Percentiles rank a stretch among this genome's conserved stretches.
Evolutionary conservation across 768 basidiomycete genomes (phyloP).

Genomic region (Termitomyces sp.): DNA sequence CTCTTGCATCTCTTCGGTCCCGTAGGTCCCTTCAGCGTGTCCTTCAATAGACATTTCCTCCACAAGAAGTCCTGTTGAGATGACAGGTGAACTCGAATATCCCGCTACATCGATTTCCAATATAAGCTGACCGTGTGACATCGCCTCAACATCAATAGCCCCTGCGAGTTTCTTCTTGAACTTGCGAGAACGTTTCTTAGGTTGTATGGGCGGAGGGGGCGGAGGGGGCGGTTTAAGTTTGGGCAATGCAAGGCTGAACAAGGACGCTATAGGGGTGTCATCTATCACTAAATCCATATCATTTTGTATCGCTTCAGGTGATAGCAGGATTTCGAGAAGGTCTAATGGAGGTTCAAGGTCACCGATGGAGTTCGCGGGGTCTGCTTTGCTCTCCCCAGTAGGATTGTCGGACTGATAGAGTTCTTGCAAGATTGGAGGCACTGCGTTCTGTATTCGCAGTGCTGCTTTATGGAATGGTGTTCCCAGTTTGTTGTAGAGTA

Average conservation of each 20-base stretch:
- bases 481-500: conserved; percentile 78
- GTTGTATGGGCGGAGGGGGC: conserved; percentile 39
- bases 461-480: conserved; percentile 70
- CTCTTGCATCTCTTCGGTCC: background rate
- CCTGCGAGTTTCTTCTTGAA: conserved; percentile 23
- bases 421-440: conserved; percentile 35
- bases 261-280: conserved; percentile 53
- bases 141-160: background rate
- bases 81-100: background rate
- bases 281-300: conserved; percentile 51
- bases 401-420: conserved; percentile 23
- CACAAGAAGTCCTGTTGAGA: conserved; percentile 14
- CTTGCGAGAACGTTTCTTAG: conserved; percentile 35
- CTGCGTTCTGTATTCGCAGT: conserved; percentile 43
- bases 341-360: conserved; percentile 70
- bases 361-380: conserved; percentile 35
- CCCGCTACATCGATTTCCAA: background rate
- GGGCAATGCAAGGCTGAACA: conserved; percentile 67
- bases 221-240: conserved; percentile 57
- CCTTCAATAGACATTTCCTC: background rate
- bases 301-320: conserved; percentile 45
- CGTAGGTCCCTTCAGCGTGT: conserved; percentile 4
- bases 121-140: background rate
- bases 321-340: conserved; percentile 50
- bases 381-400: background rate